Conservation (phyloP, 371 early-diverging fungal species). For the Vairimorpha ceranae region DNA sequence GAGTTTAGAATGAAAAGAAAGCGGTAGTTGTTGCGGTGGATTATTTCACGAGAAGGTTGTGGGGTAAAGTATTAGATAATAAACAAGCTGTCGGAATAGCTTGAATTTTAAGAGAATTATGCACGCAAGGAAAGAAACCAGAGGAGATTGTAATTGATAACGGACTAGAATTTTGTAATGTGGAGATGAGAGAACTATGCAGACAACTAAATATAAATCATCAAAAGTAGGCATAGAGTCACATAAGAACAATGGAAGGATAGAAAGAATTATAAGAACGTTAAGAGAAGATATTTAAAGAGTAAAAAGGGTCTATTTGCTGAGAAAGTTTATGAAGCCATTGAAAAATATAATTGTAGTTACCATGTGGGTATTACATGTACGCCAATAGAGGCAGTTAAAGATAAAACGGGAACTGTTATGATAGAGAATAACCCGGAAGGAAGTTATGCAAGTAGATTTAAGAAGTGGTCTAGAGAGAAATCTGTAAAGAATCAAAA, state of each 20-base stretch:
- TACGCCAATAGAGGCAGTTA: slow-evolving; percentile 1
- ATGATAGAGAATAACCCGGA: slow-evolving; percentile 1
- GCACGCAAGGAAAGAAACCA: not conserved
- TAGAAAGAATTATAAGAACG: slow-evolving; percentile 27
- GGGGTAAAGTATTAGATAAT: not conserved
- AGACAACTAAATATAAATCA: not conserved
- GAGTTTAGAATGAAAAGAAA: not conserved
- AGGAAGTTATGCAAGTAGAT: slow-evolving; percentile 14
- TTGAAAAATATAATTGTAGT: not conserved
- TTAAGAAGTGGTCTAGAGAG: not conserved
- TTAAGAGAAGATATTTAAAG: slow-evolving; percentile 18
- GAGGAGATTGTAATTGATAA: slow-evolving; percentile 25
- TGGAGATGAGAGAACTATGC: not conserved
- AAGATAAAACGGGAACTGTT: slow-evolving; percentile 1
- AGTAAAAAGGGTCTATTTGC: not conserved
- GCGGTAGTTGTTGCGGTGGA: not conserved
- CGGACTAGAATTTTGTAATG: slow-evolving; percentile 7
- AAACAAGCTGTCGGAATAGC: not conserved
- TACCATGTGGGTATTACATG: slow-evolving; percentile 9
- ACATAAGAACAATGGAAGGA: slow-evolving; percentile 25
- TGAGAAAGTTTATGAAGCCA: not conserved
- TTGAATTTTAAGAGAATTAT: not conserved
- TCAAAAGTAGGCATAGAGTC: not conserved
- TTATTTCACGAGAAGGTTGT: not conserved
- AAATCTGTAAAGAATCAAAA: not conserved